A percentile compares a stretch with the other conserved stretches of the same genome.
Conservation (phyloP, 208 protist species). For the Trypanosoma avium region DNA sequence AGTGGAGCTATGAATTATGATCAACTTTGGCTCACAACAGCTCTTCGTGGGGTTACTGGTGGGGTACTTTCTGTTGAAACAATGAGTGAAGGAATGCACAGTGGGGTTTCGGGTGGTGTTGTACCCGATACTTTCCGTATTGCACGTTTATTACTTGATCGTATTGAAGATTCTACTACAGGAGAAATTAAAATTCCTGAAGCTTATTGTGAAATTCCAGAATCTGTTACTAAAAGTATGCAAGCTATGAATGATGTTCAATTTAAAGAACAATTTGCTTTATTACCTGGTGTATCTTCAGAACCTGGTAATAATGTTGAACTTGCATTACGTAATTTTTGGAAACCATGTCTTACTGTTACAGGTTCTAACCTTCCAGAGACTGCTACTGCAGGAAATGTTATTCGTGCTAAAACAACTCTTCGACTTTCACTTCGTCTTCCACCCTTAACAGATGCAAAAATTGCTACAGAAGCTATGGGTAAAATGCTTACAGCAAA, state of each 20-base stretch:
- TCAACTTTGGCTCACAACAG: slow-evolving; percentile 95
- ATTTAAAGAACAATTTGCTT: slow-evolving; percentile 64
- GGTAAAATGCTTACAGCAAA: slow-evolving; percentile 80
- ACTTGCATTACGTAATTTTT: slow-evolving; percentile 88
- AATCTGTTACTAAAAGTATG: slow-evolving; percentile 36
- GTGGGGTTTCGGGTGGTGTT: slow-evolving; percentile 89
- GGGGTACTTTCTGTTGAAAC: slow-evolving; percentile 85
- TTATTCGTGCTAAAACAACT: slow-evolving; percentile 85
- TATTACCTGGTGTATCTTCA: slow-evolving; percentile 36
- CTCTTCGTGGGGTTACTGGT: slow-evolving; percentile 86
- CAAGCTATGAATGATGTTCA: slow-evolving; percentile 59
- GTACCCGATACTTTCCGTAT: slow-evolving; percentile 95
- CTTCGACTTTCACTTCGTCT: slow-evolving; percentile 94
- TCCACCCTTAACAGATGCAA: slow-evolving; percentile 78
- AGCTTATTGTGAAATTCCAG: slow-evolving; percentile 89
- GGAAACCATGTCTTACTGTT: slow-evolving; percentile 92
- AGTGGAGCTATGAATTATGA: slow-evolving; percentile 93
- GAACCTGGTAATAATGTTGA: slow-evolving; percentile 59
- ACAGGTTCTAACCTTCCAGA: slow-evolving; percentile 90
- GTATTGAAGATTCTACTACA: slow-evolving; percentile 92
- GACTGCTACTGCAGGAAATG: slow-evolving; percentile 88
- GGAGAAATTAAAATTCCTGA: slow-evolving; percentile 87
- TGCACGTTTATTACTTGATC: slow-evolving; percentile 74
- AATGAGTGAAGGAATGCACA: slow-evolving; percentile 91
- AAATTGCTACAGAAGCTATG: slow-evolving; percentile 43